phyloP scores from a whole-genome alignment of 2,329 filamentous ascomycete species.

The Madurella mycetomatis region DNA sequence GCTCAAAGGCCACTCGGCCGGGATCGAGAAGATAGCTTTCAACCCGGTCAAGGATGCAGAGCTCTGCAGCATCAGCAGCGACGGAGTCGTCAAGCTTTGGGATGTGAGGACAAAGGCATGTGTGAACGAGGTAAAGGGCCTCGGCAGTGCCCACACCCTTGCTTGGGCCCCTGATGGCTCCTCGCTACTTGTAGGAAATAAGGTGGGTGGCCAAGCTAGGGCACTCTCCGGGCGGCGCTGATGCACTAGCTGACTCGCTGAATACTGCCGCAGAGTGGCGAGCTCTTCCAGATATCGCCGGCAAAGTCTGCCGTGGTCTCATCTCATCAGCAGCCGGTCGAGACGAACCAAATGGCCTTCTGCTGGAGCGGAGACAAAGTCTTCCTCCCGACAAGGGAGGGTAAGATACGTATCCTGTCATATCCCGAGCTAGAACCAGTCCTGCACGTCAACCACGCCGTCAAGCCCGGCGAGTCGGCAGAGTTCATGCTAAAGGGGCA shows the following conservation, averaged over 20 bases:
- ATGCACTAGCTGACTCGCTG: background rate
- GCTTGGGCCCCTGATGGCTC: conserved; percentile 70
- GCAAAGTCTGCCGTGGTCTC: conserved; percentile 51
- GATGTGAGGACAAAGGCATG: conserved; percentile 70
- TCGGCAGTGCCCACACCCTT: conserved; percentile 65
- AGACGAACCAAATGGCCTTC: conserved; percentile 70
- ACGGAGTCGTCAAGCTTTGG: conserved; percentile 75
- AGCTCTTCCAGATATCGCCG: conserved; percentile 59
- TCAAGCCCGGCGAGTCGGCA: conserved; percentile 32
- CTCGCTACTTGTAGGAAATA: conserved; percentile 67
- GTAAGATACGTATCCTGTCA: conserved; percentile 64
- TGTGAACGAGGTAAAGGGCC: conserved; percentile 62
- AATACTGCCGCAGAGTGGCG: conserved; percentile 48
- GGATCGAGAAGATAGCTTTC: conserved; percentile 72
- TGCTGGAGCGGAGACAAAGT: conserved; percentile 68
- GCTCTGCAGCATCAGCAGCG: conserved; percentile 67
- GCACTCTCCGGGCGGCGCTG: background rate
- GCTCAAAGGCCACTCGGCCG: conserved; percentile 60
- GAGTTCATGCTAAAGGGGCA: conserved; percentile 67
- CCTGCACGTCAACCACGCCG: conserved; percentile 44
- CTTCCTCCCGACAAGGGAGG: conserved; percentile 67
- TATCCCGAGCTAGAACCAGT: conserved; percentile 61
- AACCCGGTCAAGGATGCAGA: conserved; percentile 74
- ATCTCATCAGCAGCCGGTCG: conserved; percentile 56
- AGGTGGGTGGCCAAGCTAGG: conserved; percentile 43